Evolutionary conservation across 148 eudicot species (phyloP).

Genomic region (Polygonum aviculare): DNA sequence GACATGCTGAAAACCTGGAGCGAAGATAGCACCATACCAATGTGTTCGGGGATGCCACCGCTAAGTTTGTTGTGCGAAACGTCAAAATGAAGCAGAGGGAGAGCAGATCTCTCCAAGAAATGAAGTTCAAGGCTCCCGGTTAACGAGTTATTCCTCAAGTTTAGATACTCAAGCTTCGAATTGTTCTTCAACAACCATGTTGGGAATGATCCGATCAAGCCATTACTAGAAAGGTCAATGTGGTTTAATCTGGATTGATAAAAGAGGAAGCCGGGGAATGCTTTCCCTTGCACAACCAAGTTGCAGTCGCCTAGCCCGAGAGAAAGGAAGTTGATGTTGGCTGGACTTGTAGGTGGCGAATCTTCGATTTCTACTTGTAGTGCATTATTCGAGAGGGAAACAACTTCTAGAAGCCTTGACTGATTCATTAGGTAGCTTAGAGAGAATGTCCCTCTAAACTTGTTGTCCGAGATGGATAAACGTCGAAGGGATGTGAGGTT

Average conservation of each 20-base stretch:
- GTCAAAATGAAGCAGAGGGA: background rate
- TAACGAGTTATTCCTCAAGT: background rate
- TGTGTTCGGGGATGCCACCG: slow-evolving; percentile 14
- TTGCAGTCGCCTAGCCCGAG: background rate
- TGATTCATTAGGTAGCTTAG: background rate
- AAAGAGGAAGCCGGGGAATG: background rate
- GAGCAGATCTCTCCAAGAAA: background rate
- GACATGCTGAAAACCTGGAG: background rate
- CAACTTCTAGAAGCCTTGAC: background rate
- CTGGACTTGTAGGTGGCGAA: background rate
- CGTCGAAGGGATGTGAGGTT: background rate
- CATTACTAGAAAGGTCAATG: slow-evolving; percentile 13
- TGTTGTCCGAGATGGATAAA: background rate
- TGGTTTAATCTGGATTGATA: background rate
- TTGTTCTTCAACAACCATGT: slow-evolving; percentile 13
- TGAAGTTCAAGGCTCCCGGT: background rate
- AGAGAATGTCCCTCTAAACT: background rate
- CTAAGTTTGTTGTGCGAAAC: slow-evolving; percentile 6
- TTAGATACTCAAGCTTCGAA: slow-evolving; percentile 13
- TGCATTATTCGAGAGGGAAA: background rate
- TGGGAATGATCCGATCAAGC: slow-evolving; percentile 3
- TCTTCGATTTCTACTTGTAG: background rate
- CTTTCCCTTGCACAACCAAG: background rate
- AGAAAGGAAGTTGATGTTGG: background rate
- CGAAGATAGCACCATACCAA: background rate